Evolutionary conservation across 1,139 yeast genomes (phyloP).

Genomic region (Magnusiomyces clavatus): DNA sequence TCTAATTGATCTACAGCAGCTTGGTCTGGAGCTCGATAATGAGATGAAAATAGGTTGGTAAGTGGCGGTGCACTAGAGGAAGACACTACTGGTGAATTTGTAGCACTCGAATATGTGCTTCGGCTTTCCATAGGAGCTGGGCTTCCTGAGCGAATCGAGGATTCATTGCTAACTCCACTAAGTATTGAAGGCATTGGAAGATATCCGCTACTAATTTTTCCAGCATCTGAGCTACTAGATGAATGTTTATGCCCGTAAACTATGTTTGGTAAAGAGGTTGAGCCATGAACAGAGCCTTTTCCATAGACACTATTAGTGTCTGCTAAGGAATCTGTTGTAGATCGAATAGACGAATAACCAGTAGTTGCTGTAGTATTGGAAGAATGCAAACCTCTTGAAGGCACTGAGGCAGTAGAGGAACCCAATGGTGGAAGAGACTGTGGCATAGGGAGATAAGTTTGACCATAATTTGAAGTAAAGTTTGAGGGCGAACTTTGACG

Average conservation of each 20-base stretch:
- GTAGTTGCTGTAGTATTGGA: neutral
- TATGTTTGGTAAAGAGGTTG: conserved; percentile 4
- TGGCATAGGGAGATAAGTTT: conserved; percentile 5
- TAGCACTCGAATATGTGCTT: conserved; percentile 4
- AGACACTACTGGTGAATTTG: too few species aligned
- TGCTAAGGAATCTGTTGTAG: too few species aligned
- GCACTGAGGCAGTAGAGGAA: neutral
- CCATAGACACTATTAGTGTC: too few species aligned
- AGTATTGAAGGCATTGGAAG: conserved; percentile 6
- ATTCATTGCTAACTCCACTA: neutral
- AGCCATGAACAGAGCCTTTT: neutral
- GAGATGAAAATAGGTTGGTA: conserved; percentile 7
- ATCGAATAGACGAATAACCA: too few species aligned
- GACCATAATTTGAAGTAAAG: conserved; percentile 1
- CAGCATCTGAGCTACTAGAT: neutral
- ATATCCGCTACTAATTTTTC: neutral
- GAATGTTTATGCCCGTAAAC: neutral
- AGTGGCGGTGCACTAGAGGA: conserved; percentile 6
- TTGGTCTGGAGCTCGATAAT: conserved; percentile 7
- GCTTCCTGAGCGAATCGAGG: neutral
- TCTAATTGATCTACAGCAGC: conserved; percentile 6
- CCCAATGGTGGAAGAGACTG: conserved; percentile 2
- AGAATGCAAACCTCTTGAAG: conserved; percentile 1
- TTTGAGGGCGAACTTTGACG: conserved; percentile 2
- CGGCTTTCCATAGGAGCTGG: neutral